Evolutionary conservation across 371 early-diverging fungal species (phyloP).

Genomic region (Zychaea mexicana): DNA sequence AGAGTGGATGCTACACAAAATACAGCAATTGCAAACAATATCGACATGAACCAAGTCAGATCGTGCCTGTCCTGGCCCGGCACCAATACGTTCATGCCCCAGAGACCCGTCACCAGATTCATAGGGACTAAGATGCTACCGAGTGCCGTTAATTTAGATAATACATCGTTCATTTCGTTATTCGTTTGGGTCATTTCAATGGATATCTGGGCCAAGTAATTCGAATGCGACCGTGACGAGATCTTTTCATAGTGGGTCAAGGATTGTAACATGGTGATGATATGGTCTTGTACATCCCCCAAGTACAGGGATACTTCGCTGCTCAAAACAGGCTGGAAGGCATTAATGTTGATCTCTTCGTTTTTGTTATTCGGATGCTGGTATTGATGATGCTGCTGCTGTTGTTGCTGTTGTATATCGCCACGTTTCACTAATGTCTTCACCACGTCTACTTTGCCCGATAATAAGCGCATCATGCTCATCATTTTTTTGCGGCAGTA

Average conservation of each 20-base stretch:
- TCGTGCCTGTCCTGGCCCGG: conserved; percentile 70
- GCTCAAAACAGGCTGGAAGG: conserved; percentile 38
- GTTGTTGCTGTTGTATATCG: conserved; percentile 49
- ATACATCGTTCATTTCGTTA: conserved; percentile 88
- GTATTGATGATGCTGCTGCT: too few relatives aligned
- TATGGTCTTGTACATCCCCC: conserved; percentile 95
- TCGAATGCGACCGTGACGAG: conserved; percentile 88
- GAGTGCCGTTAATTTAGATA: conserved; percentile 88
- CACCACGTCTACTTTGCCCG: conserved; percentile 81
- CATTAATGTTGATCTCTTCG: not conserved
- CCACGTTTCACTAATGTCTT: conserved; percentile 79
- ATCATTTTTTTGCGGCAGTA: conserved; percentile 81
- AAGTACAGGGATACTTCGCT: conserved; percentile 81
- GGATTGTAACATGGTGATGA: conserved; percentile 91
- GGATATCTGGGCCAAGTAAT: conserved; percentile 95
- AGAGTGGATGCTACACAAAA: conserved; percentile 43
- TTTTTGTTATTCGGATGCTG: too few relatives aligned
- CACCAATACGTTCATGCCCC: conserved; percentile 90
- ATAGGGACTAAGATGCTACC: conserved; percentile 94
- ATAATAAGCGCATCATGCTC: conserved; percentile 72
- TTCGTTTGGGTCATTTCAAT: conserved; percentile 96
- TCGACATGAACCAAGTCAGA: conserved; percentile 68
- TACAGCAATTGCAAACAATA: conserved; percentile 39
- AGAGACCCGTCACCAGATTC: conserved; percentile 91
- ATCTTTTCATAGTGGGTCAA: conserved; percentile 90